Evolutionary conservation across 352 stramenopile species (phyloP).

Genomic region (Pythium biforme): DNA sequence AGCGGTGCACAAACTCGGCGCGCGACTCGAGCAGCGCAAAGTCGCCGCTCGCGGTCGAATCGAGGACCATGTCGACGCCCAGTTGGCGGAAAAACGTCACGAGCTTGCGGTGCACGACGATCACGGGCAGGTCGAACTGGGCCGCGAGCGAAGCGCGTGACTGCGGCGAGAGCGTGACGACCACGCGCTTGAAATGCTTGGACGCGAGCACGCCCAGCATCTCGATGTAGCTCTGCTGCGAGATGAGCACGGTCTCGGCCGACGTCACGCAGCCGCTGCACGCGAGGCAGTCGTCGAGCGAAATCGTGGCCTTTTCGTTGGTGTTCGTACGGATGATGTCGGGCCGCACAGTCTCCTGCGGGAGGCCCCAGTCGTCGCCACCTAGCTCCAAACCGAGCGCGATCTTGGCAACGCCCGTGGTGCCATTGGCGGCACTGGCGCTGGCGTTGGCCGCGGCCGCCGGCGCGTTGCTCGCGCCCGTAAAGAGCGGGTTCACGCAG

Average conservation of each 20-base stretch:
- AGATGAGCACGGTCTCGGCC: conserved; percentile 98
- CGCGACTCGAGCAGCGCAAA: conserved; percentile 93
- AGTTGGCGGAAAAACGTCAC: conserved; percentile 76
- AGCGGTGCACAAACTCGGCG: conserved; percentile 87
- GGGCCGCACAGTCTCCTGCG: conserved; percentile 41
- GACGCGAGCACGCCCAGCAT: conserved; percentile 65
- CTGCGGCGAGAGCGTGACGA: conserved; percentile 90
- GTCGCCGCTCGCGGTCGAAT: conserved; percentile 90
- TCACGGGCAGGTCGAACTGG: conserved; percentile 70
- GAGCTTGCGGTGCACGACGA: conserved; percentile 69
- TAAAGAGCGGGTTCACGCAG: conserved; percentile 93
- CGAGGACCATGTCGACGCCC: conserved; percentile 89
- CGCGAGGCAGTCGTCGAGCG: conserved; percentile 95
- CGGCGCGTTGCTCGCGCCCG: conserved; percentile 29
- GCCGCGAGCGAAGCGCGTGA: conserved; percentile 83
- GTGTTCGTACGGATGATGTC: conserved; percentile 77
- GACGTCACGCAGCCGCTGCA: conserved; percentile 97
- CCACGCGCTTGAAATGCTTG: conserved; percentile 52
- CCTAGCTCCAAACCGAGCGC: conserved; percentile 76
- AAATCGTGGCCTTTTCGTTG: conserved; percentile 90
- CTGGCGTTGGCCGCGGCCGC: conserved; percentile 8
- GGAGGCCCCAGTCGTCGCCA: conserved; percentile 48
- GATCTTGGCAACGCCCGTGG: conserved; percentile 57
- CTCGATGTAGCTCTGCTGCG: conserved; percentile 92
- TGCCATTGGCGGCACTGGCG: background rate